Conservation (phyloP, 2,329 filamentous ascomycete species). For the Pseudogymnoascus sp. region DNA sequence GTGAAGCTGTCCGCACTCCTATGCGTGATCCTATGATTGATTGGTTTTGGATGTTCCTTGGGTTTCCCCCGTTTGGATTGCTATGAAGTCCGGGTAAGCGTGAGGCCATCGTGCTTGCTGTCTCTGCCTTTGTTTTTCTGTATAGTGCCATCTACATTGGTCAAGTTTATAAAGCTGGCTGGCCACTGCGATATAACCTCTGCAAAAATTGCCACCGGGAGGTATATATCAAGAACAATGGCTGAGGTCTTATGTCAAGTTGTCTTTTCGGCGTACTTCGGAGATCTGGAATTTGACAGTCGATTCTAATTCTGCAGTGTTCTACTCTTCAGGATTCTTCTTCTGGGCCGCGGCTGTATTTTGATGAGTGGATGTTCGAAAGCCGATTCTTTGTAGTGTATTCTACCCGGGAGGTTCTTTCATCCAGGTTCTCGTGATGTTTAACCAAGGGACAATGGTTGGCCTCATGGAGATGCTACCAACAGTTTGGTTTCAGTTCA, state of each 20-base stretch:
- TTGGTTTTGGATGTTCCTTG: neutral
- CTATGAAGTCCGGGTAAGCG: neutral
- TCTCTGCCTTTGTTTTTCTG: neutral
- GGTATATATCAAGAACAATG: neutral
- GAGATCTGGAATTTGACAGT: neutral
- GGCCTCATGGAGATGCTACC: neutral
- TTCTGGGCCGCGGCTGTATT: neutral
- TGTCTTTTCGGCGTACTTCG: neutral
- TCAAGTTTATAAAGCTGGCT: neutral
- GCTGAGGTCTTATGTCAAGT: neutral
- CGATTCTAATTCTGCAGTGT: neutral
- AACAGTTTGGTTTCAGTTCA: neutral
- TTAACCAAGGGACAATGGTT: neutral
- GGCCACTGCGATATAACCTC: neutral
- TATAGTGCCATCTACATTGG: neutral
- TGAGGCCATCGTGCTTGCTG: neutral
- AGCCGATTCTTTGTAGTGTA: neutral
- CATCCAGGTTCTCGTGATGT: neutral
- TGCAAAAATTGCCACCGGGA: neutral
- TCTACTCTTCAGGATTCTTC: neutral
- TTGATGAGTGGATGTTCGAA: neutral
- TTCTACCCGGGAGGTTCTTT: neutral
- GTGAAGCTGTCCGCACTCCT: neutral
- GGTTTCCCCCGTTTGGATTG: too few species aligned
- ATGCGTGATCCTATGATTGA: neutral